Evolutionary conservation across 2,329 filamentous ascomycete species (phyloP), one percentile per base, ranked within the genome.

Genomic region (Xylaria sp.): DNA sequence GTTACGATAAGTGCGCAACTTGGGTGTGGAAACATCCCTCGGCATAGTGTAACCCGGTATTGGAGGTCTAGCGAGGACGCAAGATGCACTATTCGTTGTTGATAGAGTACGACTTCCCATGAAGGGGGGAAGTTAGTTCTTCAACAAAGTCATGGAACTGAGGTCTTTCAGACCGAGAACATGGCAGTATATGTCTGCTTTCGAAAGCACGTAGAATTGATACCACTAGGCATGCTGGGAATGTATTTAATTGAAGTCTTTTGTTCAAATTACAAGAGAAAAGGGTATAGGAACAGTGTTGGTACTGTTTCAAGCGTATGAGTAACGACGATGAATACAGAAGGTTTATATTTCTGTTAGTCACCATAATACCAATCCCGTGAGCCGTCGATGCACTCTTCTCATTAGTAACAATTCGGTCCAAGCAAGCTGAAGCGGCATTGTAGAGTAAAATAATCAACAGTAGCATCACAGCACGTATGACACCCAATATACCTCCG

Each of bases 21-120:
- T 66, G 62, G 59, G 62, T 69, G 63, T 63, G 34, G 46, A 37
- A 57, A 31, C 20, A 60, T 50, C n/a, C 39, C 54, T 50, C 52
- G n/a, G 18, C 15, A 65, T 69, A 52, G 52, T 8, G 51, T n/a
- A 57, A 52, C 20, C n/a, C 13, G 10, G 52, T n/a, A 41, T n/a
- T 34, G 13, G 52, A 56, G 34, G n/a, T 31, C 23, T 20, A 9
- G 31, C 41, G 37, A 10, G 12, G 3, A 34, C 51, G n/a, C 15
- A 55, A 44, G 25, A 50, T 55, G 54, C 12, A 34, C 31, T n/a
- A 23, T 28, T 55, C 20, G 28, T 59, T 54, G 34, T 46, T 54
- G 61, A 51, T 41, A 23, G 18, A 28, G n/a, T 20, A 39, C 37
- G 41, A 46, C 20, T 25, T 5, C 56, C 61, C 28, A 39, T 20